phyloP scores from a whole-genome alignment of 176 grass and related monocot genomes.

The Paspalum vaginatum region DNA sequence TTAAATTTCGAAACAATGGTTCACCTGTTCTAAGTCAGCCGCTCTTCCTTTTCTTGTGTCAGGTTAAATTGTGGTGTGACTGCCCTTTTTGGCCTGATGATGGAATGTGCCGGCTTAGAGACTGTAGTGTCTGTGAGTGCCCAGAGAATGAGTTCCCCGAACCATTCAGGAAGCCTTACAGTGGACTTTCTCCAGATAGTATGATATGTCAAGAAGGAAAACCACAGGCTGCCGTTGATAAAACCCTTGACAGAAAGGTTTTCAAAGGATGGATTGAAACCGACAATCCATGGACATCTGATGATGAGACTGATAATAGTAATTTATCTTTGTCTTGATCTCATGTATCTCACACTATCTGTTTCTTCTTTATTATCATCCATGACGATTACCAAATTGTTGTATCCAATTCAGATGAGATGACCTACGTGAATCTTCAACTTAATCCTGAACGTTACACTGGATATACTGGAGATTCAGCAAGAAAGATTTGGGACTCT shows the following conservation, averaged over 20 bases:
- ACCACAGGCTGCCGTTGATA: constrained; percentile 85
- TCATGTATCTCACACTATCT: not conserved
- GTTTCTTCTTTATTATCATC: constrained; percentile 17
- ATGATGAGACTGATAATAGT: constrained; percentile 98
- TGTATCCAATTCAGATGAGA: constrained; percentile 63
- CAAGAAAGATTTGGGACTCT: constrained; percentile 92
- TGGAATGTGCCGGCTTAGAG: constrained; percentile 87
- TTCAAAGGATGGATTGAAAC: constrained; percentile 91
- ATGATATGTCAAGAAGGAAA: constrained; percentile 92
- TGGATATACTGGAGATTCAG: constrained; percentile 88
- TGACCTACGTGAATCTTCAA: constrained; percentile 97
- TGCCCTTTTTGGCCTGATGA: constrained; percentile 98
- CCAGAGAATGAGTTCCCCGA: constrained; percentile 94
- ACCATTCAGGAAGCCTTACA: constrained; percentile 72
- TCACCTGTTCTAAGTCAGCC: constrained; percentile 28
- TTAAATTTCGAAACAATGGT: not conserved
- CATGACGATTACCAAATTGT: constrained; percentile 18
- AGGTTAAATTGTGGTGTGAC: constrained; percentile 98
- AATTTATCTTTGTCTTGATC: constrained; percentile 29
- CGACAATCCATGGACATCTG: constrained; percentile 97
- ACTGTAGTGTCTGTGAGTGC: constrained; percentile 95
- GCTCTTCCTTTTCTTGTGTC: constrained; percentile 12
- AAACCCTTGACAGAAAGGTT: constrained; percentile 82
- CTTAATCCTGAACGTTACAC: constrained; percentile 96
- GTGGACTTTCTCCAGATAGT: constrained; percentile 53